These are phyloP conservation scores for Leishmania lainsoni DNA, from an alignment of 208 protist genomes.

Conservation along the genomic window DNA sequence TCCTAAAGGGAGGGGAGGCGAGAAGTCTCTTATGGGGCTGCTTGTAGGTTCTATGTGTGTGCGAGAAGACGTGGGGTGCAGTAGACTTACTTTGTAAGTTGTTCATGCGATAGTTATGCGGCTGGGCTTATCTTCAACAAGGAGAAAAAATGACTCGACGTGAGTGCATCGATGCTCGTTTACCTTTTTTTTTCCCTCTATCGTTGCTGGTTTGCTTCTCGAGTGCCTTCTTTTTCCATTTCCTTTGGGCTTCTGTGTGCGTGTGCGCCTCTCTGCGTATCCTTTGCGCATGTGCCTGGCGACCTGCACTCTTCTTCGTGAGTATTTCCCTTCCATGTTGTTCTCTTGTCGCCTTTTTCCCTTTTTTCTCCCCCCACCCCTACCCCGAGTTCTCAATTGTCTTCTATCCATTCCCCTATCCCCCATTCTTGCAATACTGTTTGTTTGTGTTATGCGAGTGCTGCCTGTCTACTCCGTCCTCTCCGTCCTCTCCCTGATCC, in stretches of 20 bases:
- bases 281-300: not conserved
- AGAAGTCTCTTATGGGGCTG: not conserved
- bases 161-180: not conserved
- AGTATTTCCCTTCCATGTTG: not conserved
- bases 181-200: not conserved
- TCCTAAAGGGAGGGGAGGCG: not conserved
- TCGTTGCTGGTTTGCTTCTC: not conserved
- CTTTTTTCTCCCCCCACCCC: not conserved
- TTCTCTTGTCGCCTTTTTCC: not conserved
- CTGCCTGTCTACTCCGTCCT: not conserved
- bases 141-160: not conserved
- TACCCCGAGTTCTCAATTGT: not conserved
- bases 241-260: not conserved
- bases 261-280: slow-evolving; percentile 15
- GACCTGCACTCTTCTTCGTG: not conserved
- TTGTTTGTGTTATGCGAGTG: not conserved
- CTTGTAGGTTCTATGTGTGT: not conserved
- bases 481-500: not conserved
- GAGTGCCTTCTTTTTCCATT: not conserved
- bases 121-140: not conserved
- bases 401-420: slow-evolving; percentile 4
- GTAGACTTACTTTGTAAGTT: not conserved
- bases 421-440: slow-evolving; percentile 1
- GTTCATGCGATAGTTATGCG: not conserved
- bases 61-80: not conserved